These are phyloP conservation scores for Pelargonium cotyledonis DNA, from an alignment of 441 rosid species.

Conservation along the genomic window DNA sequence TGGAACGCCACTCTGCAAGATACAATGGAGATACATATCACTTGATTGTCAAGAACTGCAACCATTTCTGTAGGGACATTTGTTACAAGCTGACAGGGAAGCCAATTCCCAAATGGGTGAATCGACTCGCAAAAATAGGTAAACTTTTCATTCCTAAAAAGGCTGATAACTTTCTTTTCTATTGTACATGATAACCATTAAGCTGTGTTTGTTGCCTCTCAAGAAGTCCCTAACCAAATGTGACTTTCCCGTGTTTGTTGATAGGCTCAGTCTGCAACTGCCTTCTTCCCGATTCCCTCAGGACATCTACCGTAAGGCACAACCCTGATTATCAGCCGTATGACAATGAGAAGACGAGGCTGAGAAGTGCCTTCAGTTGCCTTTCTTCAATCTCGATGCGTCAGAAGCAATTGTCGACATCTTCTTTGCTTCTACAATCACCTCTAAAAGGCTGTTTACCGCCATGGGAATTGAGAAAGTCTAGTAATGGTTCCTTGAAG, in stretches of 20 bases:
- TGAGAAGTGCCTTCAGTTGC: constrained; percentile 42
- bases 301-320: constrained; percentile 39
- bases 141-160: not conserved
- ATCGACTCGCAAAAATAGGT: constrained; percentile 64
- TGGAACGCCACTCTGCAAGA: constrained; percentile 51
- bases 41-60: constrained; percentile 66
- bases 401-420: constrained; percentile 57
- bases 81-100: constrained; percentile 54
- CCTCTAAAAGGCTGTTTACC: constrained; percentile 57
- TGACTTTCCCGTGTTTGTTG: not conserved
- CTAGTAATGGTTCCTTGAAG: constrained; percentile 50
- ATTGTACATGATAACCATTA: too few species aligned
- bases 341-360: constrained; percentile 49
- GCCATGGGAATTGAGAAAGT: constrained; percentile 51
- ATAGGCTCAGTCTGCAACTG: constrained; percentile 66
- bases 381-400: constrained; percentile 55
- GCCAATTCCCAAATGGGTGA: constrained; percentile 62
- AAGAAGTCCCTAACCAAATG: too few species aligned
- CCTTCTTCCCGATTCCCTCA: constrained; percentile 55
- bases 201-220: too few species aligned
- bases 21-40: constrained; percentile 64
- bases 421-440: constrained; percentile 45
- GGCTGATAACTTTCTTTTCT: too few species aligned
- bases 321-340: constrained; percentile 38
- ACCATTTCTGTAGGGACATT: constrained; percentile 64